Base-by-base conservation (phyloP, 202 grass and related monocot genomes). In the Zizania palustris region DNA sequence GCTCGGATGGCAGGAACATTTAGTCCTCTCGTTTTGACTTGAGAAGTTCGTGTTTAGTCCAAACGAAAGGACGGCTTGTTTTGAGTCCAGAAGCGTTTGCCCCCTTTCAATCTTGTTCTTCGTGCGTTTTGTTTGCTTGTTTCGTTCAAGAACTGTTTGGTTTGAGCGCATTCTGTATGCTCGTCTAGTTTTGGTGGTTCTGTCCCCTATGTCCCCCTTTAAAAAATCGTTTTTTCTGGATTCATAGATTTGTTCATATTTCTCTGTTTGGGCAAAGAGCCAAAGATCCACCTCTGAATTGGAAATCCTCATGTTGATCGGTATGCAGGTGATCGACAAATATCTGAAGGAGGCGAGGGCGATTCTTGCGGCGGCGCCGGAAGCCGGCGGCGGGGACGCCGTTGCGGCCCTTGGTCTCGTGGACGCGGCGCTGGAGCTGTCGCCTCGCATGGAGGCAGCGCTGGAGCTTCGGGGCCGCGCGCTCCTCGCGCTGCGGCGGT, bases 401-500 rank as follows among this genome's bases (percentile, higher is more conserved):
- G 63, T 72, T 22, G 80, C 84, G 8, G 96, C 96, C 16, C 86
- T 96, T 15, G 81, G 74, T 14, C 85, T 93, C 15, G 88, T 99
- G 15, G 92, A 99, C 44, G 79, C 90, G 2, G 87, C 87, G 64
- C 88, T 99, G 57, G 80, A 85, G 3, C 74, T 99, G 16, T 90
- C 89, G 2, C 92, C 96, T 14, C 85, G 88, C 58, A 78, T 85
- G 69, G 96, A 99, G 83, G 48, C 89, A 5, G 87, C 92, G 12
- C 87, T 99, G 14, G 96, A 99, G 89, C 72, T 99, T 10, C 89
- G 80, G 60, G 91, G 89, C 15, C 89, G 96, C 2, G 82, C 92
- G 14, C 89, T 99, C n/a, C 85, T 99, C 73, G 38, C 85, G 20
- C 92, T 96, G 64, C 87, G 89, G 6, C 87, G 91, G 5, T 99